phyloP scores from a whole-genome alignment of 495 filamentous ascomycete species.

The Hyaloscypha variabilis region DNA sequence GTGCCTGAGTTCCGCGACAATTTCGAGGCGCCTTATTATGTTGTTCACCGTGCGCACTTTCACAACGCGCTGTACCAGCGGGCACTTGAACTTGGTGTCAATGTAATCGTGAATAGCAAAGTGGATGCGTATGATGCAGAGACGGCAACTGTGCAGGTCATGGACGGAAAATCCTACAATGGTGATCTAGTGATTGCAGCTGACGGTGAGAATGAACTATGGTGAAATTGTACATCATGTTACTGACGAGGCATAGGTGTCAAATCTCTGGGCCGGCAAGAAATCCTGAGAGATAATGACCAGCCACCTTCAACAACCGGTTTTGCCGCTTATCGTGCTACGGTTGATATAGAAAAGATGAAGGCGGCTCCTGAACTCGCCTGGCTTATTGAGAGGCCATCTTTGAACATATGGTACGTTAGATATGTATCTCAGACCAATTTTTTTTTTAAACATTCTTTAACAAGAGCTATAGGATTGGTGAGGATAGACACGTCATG shows the following conservation, averaged over 20 bases:
- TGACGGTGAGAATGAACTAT: no score
- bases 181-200: no score
- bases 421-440: no score
- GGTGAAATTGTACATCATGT: no score
- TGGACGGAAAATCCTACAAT: no score
- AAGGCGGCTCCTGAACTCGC: conserved; percentile 39
- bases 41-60: conserved; percentile 49
- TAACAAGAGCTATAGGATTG: no score
- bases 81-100: conserved; percentile 40
- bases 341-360: conserved; percentile 44
- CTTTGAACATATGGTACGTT: conserved; percentile 49
- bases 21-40: conserved; percentile 44
- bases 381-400: conserved; percentile 43
- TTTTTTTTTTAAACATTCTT: no score
- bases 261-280: conserved; percentile 35
- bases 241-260: conserved; percentile 10
- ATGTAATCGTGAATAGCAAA: conserved; percentile 50
- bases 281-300: conserved; percentile 31
- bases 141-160: conserved; percentile 33
- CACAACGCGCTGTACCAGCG: conserved; percentile 37
- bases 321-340: conserved; percentile 44
- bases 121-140: conserved; percentile 53
- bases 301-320: conserved; percentile 22
- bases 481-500: conserved; percentile 46
- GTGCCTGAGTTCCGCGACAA: conserved; percentile 39